Base-by-base conservation (phyloP, 2,329 filamentous ascomycete species). In the Xylaria sp. region DNA sequence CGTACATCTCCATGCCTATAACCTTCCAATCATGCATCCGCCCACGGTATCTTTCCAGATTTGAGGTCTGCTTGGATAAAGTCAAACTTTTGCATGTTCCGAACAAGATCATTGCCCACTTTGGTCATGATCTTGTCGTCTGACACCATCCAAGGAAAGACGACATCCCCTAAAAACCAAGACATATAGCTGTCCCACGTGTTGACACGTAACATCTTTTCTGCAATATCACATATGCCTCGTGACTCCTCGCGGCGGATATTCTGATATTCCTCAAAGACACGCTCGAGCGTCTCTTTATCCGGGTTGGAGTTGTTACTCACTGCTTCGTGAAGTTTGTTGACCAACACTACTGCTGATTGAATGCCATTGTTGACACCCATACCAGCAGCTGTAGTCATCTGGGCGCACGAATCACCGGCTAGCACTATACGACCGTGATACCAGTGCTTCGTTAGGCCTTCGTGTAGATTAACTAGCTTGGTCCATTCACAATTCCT, bases 321-420 rank as follows among this genome's bases (percentile, higher is more conserved):
- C 33, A 69, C 9, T 6, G 54, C 33, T 15, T 59, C 65, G 11
- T 71, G 15, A 10, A 72, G 54, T 58, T 63, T 63, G 40, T 72
- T 72, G 4, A 67, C 70, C 36, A 72, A 36, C 17, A 36, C 33
- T 10, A 72, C 49, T 1, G 42, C 70, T 1, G 66, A 67, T 49
- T 71, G 68, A 5, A 72, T 59, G 15, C 66, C 70, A 10, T 63
- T 65, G 10, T 72, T 72, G 9, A 66, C 56, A 3, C 70, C 70
- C 66, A 72, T 53, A 1, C 70, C 70, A 17, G 61, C 61, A 3
- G 68, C 70, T 3, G 68, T 42, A 4, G 68, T 72, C 70, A 72
- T 72, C 31, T 65, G 60, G 5, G 48, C 66, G 31, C 28, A 44
- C 2, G 68, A 53, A 31, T 72, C 70, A 23, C 70, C 70, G 13